phyloP scores from a whole-genome alignment of 192 early-diverging fungal species.

The Coemansia sp. region DNA sequence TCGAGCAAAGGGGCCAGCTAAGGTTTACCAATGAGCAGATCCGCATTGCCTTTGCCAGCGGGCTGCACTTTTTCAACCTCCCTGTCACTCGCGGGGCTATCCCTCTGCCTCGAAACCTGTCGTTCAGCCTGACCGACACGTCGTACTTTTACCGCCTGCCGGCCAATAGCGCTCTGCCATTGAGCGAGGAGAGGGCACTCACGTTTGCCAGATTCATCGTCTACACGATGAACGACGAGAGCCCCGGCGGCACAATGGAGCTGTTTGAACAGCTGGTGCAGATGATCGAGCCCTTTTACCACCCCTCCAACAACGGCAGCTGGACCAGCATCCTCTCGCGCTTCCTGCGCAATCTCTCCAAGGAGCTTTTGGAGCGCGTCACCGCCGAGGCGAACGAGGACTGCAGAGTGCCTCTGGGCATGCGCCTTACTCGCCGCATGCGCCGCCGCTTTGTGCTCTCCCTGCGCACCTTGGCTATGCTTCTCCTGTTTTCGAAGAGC shows the following conservation, averaged over 20 bases:
- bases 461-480: slow-evolving; percentile 40
- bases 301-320: slow-evolving; percentile 87
- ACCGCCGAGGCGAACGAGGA: slow-evolving; percentile 22
- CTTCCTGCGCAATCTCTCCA: slow-evolving; percentile 66
- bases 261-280: slow-evolving; percentile 75
- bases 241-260: slow-evolving; percentile 54
- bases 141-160: slow-evolving; percentile 39
- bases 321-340: slow-evolving; percentile 77
- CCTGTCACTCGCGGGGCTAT: slow-evolving; percentile 24
- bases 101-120: slow-evolving; percentile 19
- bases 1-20: slow-evolving; percentile 36
- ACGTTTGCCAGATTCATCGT: slow-evolving; percentile 78
- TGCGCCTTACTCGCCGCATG: slow-evolving; percentile 30
- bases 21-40: slow-evolving; percentile 41
- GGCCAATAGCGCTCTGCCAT: slow-evolving; percentile 22
- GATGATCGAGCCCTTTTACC: slow-evolving; percentile 83
- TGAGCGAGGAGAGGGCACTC: slow-evolving; percentile 42
- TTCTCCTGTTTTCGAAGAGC: slow-evolving; percentile 51
- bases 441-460: slow-evolving; percentile 44
- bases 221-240: slow-evolving; percentile 65
- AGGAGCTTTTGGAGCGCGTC: slow-evolving; percentile 65
- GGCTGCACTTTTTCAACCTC: slow-evolving; percentile 48
- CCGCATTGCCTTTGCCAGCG: slow-evolving; percentile 50
- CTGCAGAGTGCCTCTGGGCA: slow-evolving; percentile 16
- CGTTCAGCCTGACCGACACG: slow-evolving; percentile 24